Percentiles rank a stretch among this genome's conserved stretches.
Evolutionary conservation across 257 asterid species (phyloP).

Genomic region (Penstemon davidsonii): DNA sequence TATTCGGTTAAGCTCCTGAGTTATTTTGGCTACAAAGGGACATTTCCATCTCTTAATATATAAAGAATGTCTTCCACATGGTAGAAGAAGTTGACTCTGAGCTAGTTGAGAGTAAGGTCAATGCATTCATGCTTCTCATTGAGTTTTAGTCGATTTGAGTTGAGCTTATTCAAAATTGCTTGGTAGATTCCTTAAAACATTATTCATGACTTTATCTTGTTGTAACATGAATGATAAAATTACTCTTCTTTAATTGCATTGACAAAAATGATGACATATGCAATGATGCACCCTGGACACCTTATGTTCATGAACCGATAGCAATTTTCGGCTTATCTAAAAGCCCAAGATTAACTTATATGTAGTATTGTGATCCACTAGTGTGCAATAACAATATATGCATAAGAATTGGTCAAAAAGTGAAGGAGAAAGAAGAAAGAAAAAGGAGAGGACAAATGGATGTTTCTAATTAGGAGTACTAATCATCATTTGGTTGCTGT

Average conservation of each 20-base stretch:
- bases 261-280: background rate
- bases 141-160: background rate
- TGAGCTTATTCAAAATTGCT: background rate
- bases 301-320: background rate
- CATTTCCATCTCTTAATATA: constrained; percentile 1
- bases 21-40: constrained; percentile 8
- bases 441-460: background rate
- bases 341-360: background rate
- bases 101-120: constrained; percentile 5
- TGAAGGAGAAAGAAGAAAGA: background rate
- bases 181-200: background rate
- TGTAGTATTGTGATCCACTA: background rate
- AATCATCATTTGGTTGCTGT: constrained; percentile 26
- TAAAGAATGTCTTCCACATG: constrained; percentile 3
- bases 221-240: background rate
- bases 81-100: background rate
- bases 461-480: constrained; percentile 12
- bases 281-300: background rate
- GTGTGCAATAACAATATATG: background rate
- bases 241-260: background rate
- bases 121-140: background rate
- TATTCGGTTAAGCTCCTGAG: no score
- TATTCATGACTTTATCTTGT: background rate
- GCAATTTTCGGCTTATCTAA: no score
- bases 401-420: constrained; percentile 6